Conservation (phyloP, 2,329 filamentous ascomycete species). For the Colletotrichum sublineola region DNA sequence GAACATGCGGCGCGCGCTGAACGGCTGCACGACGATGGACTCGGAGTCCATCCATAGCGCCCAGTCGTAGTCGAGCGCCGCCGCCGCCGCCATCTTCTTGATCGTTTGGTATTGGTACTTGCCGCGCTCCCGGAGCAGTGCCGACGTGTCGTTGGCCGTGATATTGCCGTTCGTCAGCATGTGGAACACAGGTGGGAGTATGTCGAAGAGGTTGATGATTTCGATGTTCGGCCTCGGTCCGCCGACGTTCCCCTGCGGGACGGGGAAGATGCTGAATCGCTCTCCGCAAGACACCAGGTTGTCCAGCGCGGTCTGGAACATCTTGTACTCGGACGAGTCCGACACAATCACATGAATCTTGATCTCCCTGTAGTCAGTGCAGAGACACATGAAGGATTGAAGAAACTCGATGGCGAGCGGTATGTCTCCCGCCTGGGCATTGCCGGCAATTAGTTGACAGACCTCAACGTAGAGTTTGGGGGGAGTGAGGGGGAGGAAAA, state of each 20-base stretch:
- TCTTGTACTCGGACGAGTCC: constrained; percentile 6
- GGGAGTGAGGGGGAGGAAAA: too few relatives aligned
- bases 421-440: constrained; percentile 7
- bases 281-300: constrained; percentile 15
- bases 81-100: constrained; percentile 33
- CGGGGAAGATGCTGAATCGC: constrained; percentile 24
- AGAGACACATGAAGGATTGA: constrained; percentile 33
- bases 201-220: constrained; percentile 30
- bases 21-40: constrained; percentile 29
- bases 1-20: constrained; percentile 21
- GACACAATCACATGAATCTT: constrained; percentile 25
- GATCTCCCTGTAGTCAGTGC: constrained; percentile 28
- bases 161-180: background rate
- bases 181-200: constrained; percentile 14
- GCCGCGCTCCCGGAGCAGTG: constrained; percentile 11
- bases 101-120: constrained; percentile 33
- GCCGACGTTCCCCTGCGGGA: constrained; percentile 16
- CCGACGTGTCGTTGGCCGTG: constrained; percentile 20
- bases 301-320: constrained; percentile 10
- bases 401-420: constrained; percentile 23
- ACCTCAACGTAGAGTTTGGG: too few relatives aligned
- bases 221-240: constrained; percentile 17
- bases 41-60: constrained; percentile 36
- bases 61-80: constrained; percentile 23
- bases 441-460: background rate